phyloP scores from a whole-genome alignment of 495 filamentous ascomycete genomes.

The Hyaloscypha hepaticicola region DNA sequence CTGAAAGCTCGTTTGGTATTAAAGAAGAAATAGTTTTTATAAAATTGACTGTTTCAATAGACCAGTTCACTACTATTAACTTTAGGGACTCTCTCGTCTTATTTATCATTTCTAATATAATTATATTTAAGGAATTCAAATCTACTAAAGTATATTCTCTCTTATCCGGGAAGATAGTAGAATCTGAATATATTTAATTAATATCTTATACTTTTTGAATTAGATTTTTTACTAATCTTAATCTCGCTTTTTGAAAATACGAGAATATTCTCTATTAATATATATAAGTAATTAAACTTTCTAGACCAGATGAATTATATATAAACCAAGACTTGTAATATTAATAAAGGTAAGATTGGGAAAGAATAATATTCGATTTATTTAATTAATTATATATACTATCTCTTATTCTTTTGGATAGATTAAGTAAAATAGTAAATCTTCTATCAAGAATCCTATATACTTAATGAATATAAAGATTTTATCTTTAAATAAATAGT shows the following conservation, averaged over 20 bases:
- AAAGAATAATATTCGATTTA: slow-evolving; percentile 3
- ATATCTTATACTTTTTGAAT: slow-evolving; percentile 3
- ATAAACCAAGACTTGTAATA: slow-evolving; percentile 10
- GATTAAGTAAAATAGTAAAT: slow-evolving; percentile 12
- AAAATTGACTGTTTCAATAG: slow-evolving; percentile 12
- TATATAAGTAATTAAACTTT: slow-evolving; percentile 6
- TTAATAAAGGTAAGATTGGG: slow-evolving; percentile 3
- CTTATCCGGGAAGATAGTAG: slow-evolving; percentile 10
- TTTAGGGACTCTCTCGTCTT: slow-evolving; percentile 14
- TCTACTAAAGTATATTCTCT: slow-evolving; percentile 11
- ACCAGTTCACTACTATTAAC: slow-evolving; percentile 7
- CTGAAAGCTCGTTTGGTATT: slow-evolving; percentile 11
- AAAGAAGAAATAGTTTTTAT: slow-evolving; percentile 15
- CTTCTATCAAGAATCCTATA: slow-evolving; percentile 19
- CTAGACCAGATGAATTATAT: slow-evolving; percentile 18
- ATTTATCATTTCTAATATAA: slow-evolving; percentile 19
- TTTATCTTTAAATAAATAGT: slow-evolving; percentile 8
- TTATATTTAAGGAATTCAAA: slow-evolving; percentile 8
- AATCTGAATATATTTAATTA: slow-evolving; percentile 8
- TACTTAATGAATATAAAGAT: slow-evolving; percentile 14
- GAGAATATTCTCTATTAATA: slow-evolving; percentile 17
- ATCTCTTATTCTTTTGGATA: slow-evolving; percentile 18
- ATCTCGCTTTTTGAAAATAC: slow-evolving; percentile 17
- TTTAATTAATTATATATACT: slow-evolving; percentile 17
- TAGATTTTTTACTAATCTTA: slow-evolving; percentile 8